These are phyloP conservation scores for Lithospermum erythrorhizon DNA, from an alignment of 257 asterid genomes.

Conservation along the genomic window DNA sequence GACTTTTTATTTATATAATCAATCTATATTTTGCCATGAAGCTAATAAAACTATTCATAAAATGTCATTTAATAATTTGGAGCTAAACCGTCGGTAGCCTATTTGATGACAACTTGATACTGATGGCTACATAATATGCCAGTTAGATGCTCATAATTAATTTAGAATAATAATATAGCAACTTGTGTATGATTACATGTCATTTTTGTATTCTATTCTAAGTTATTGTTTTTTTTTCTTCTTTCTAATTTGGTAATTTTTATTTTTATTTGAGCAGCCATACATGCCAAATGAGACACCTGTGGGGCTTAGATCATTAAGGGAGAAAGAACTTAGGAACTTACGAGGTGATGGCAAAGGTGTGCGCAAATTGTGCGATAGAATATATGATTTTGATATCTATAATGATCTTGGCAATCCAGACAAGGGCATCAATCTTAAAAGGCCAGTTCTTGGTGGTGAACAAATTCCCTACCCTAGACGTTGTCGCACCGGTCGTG, in stretches of 20 bases:
- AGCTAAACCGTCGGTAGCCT: not conserved
- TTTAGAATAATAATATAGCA: no score
- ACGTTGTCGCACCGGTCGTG: constrained; percentile 87
- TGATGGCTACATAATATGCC: not conserved
- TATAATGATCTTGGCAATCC: constrained; percentile 97
- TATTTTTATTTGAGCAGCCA: constrained; percentile 60
- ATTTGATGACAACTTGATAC: not conserved
- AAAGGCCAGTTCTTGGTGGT: constrained; percentile 79
- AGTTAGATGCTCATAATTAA: not conserved
- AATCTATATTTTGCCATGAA: no score
- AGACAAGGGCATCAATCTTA: constrained; percentile 68
- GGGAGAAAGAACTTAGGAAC: constrained; percentile 75
- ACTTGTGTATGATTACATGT: no score
- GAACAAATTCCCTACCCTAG: constrained; percentile 62
- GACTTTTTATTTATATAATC: not conserved
- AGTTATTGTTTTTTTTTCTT: no score
- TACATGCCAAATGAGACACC: constrained; percentile 89
- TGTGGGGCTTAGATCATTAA: constrained; percentile 55
- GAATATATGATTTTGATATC: constrained; percentile 68
- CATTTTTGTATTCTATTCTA: no score
- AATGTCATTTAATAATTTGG: not conserved
- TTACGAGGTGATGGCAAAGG: constrained; percentile 82
- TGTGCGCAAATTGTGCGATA: constrained; percentile 57
- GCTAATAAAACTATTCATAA: not conserved
- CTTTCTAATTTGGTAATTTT: not conserved